phyloP scores from a whole-genome alignment of 345 rosid genomes.

The Rhodamnia argentea region DNA sequence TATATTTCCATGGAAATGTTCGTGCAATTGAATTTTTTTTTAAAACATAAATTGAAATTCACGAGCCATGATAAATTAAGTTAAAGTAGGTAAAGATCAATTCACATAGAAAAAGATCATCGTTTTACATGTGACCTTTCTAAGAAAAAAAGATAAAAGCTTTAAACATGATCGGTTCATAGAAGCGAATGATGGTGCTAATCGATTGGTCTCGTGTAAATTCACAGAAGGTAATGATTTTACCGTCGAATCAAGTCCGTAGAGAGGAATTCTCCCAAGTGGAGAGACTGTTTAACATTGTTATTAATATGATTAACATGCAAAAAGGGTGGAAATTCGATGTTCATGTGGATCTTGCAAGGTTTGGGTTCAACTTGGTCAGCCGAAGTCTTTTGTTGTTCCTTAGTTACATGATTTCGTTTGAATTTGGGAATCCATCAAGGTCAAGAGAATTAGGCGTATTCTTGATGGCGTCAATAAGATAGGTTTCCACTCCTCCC shows the following conservation, averaged over 20 bases:
- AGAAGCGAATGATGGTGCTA: background rate
- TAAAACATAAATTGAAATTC: background rate
- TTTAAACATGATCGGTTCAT: background rate
- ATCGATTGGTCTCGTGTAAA: background rate
- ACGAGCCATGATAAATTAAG: background rate
- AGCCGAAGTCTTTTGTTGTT: background rate
- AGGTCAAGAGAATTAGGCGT: background rate
- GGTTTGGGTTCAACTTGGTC: background rate
- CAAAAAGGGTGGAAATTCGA: background rate
- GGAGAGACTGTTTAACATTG: background rate
- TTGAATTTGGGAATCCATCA: background rate
- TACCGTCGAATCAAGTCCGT: background rate
- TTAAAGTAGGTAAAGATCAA: background rate
- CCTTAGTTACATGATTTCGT: background rate
- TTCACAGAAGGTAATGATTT: background rate
- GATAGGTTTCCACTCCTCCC: background rate
- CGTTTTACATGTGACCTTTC: background rate
- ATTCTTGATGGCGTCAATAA: background rate
- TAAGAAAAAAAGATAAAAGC: background rate
- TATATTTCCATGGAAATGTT: background rate
- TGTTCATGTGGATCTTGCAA: background rate
- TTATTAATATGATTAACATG: background rate
- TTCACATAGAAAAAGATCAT: background rate
- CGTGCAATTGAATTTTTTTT: background rate
- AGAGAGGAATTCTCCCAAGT: background rate